phyloP scores from a whole-genome alignment of 73 alveolate species.

The Paramecium pentaurelia region DNA sequence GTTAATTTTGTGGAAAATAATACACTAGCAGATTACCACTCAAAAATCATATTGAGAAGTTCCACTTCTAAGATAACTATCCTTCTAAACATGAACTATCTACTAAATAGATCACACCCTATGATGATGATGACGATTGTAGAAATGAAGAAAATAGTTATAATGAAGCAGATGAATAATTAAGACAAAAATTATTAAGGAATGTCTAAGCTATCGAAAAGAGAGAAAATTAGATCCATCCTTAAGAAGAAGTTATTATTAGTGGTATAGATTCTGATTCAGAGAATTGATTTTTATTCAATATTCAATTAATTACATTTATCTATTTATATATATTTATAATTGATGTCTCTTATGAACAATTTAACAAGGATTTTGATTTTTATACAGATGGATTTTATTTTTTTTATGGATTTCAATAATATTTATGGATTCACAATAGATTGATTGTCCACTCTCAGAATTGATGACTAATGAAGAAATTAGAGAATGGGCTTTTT shows the following conservation, averaged over 20 bases:
- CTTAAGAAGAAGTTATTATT: neutral
- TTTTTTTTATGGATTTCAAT: neutral
- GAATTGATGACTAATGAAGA: neutral
- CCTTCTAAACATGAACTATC: neutral
- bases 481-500: neutral
- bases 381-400: neutral
- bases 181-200: neutral
- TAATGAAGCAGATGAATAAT: neutral
- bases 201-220: neutral
- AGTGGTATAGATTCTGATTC: neutral
- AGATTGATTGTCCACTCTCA: neutral
- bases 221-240: neutral
- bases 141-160: neutral
- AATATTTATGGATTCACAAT: neutral
- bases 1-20: neutral
- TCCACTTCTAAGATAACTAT: neutral
- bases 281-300: neutral
- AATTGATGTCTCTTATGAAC: neutral
- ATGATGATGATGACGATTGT: neutral
- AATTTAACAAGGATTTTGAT: neutral
- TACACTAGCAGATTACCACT: neutral
- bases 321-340: too few relatives aligned
- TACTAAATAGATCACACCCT: neutral
- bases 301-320: neutral
- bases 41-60: neutral